These are phyloP conservation scores for Picochlorum sp. DNA, from an alignment of 139 green algal species.

Conservation along the genomic window DNA sequence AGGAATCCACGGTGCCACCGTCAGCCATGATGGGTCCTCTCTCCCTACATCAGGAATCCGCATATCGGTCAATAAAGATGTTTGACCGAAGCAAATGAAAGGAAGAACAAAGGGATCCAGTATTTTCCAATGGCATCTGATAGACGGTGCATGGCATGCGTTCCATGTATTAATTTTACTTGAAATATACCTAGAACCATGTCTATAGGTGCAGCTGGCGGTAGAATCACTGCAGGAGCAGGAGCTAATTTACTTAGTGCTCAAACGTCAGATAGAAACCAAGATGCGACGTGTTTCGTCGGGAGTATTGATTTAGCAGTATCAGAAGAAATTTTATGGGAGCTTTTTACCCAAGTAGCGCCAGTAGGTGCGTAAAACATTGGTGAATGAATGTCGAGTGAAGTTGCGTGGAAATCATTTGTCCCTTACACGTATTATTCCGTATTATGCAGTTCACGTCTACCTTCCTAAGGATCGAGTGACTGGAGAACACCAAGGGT, in stretches of 20 bases:
- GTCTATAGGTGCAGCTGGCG: constrained; percentile 43
- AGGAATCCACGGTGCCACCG: no score
- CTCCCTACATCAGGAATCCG: no score
- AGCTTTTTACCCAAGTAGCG: constrained; percentile 93
- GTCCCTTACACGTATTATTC: not conserved
- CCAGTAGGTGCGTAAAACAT: constrained; percentile 65
- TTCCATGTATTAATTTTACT: not conserved
- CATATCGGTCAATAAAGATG: no score
- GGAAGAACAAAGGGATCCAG: no score
- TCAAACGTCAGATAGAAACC: constrained; percentile 74
- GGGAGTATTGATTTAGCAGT: constrained; percentile 89
- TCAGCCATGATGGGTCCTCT: no score
- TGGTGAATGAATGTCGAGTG: not conserved
- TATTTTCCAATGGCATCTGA: no score
- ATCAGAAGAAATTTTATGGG: constrained; percentile 95
- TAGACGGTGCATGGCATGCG: not conserved
- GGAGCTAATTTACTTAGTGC: constrained; percentile 90
- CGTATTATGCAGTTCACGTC: constrained; percentile 76
- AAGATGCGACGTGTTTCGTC: constrained; percentile 93
- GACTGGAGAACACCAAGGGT: constrained; percentile 90
- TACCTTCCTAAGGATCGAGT: constrained; percentile 98
- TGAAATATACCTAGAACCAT: not conserved
- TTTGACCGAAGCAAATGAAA: not conserved
- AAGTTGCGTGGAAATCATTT: not conserved
- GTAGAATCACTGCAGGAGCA: constrained; percentile 79